A percentile compares a stretch with the other conserved stretches of the same genome.
phyloP scores from a whole-genome alignment of 2,329 filamentous ascomycete species.

The Neonectria sp. region DNA sequence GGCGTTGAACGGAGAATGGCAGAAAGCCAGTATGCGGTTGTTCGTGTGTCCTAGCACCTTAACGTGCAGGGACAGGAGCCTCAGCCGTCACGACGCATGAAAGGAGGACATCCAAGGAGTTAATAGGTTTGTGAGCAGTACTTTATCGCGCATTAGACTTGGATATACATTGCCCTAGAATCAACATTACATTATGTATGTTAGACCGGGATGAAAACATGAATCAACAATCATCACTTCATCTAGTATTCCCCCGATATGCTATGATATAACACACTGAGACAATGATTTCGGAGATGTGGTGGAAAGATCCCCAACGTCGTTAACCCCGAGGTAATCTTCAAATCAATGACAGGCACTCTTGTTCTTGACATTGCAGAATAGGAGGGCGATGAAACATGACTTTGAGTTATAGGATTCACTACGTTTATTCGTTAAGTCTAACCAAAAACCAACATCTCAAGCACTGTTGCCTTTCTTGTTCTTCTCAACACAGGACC shows the following conservation, averaged over 20 bases:
- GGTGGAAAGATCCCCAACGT: too few relatives aligned
- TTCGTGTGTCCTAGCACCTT: constrained; percentile 28
- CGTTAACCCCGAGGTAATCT: too few relatives aligned
- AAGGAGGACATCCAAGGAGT: constrained; percentile 38
- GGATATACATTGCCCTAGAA: constrained; percentile 39
- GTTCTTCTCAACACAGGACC: constrained; percentile 13
- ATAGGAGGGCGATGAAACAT: too few relatives aligned
- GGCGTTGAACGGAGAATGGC: constrained; percentile 39
- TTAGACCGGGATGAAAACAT: constrained; percentile 15
- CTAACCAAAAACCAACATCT: constrained; percentile 21
- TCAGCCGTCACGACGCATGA: constrained; percentile 36
- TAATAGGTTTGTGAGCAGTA: constrained; percentile 17
- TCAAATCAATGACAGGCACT: too few relatives aligned
- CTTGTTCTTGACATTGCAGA: neutral
- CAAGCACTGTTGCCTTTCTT: constrained; percentile 18
- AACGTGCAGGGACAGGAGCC: constrained; percentile 24
- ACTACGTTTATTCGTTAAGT: constrained; percentile 33
- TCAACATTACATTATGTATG: constrained; percentile 1
- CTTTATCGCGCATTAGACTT: constrained; percentile 32
- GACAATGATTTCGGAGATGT: too few relatives aligned
- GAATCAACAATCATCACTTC: constrained; percentile 6
- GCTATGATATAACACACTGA: too few relatives aligned
- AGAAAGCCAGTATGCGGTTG: constrained; percentile 24
- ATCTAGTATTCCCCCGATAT: neutral
- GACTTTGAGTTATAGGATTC: neutral